Percentiles rank a stretch among this genome's conserved stretches.
Evolutionary conservation across 371 early-diverging fungal species (phyloP).

Genomic region (Apophysomyces sp.): DNA sequence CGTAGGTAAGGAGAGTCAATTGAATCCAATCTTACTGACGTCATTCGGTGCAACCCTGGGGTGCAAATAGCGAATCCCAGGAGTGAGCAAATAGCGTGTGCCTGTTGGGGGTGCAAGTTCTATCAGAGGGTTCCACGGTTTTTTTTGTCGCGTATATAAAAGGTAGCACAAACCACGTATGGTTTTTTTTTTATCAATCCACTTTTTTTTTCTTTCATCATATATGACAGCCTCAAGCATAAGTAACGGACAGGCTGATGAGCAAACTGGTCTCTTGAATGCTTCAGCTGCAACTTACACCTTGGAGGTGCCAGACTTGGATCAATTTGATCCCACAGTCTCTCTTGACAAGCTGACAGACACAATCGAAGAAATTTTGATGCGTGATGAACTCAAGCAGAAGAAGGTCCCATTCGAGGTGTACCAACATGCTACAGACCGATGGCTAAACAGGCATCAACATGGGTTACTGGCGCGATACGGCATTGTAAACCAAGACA

Average conservation of each 20-base stretch:
- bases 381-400: constrained; percentile 24
- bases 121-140: no score
- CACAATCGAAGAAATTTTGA: constrained; percentile 31
- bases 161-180: background rate
- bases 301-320: constrained; percentile 9
- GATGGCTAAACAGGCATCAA: constrained; percentile 37
- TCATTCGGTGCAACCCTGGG: no score
- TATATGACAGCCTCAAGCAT: constrained; percentile 1
- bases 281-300: constrained; percentile 10
- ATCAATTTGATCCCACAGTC: constrained; percentile 21
- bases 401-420: constrained; percentile 8
- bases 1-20: no score
- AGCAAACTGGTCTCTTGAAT: constrained; percentile 17
- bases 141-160: background rate
- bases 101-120: no score
- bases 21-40: no score
- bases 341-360: constrained; percentile 23
- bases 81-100: no score
- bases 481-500: background rate
- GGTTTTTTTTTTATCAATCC: background rate
- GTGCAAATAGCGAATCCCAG: no score
- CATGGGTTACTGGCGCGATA: background rate
- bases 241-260: constrained; percentile 6
- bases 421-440: constrained; percentile 26
- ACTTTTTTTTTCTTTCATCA: constrained; percentile 2